phyloP scores from a whole-genome alignment of 305 asterid genomes.

The Fraxinus xanthoxyloides region DNA sequence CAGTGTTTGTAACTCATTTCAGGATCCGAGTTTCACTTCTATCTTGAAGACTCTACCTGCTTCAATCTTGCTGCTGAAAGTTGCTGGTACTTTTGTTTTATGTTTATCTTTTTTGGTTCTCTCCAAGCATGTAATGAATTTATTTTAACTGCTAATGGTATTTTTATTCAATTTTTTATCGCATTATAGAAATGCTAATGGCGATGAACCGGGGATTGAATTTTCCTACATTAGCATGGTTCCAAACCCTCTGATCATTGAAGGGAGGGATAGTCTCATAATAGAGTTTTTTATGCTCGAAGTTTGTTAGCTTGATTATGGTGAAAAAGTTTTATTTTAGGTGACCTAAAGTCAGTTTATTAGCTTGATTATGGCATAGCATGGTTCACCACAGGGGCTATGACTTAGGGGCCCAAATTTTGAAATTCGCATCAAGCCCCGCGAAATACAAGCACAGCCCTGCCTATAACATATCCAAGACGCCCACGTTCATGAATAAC shows the following conservation, averaged over 20 bases:
- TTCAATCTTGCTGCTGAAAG: constrained; percentile 46
- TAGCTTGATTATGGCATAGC: too few relatives aligned
- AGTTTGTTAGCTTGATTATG: background rate
- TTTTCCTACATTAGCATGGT: background rate
- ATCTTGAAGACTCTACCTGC: constrained; percentile 96
- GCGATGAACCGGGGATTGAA: background rate
- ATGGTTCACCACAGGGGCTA: too few relatives aligned
- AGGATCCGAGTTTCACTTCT: constrained; percentile 91
- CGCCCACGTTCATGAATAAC: background rate
- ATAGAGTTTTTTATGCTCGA: background rate
- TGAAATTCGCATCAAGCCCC: too few relatives aligned
- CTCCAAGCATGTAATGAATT: background rate
- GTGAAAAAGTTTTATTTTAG: background rate
- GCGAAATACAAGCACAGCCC: too few relatives aligned
- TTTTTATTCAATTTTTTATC: background rate
- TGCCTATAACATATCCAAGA: background rate
- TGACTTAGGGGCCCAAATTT: too few relatives aligned
- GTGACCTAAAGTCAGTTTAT: background rate
- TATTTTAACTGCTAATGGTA: background rate
- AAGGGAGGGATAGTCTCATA: background rate
- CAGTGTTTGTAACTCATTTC: constrained; percentile 13
- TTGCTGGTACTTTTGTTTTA: constrained; percentile 27
- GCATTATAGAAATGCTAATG: background rate
- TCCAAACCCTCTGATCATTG: background rate
- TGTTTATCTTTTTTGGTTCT: background rate